These are phyloP conservation scores for Craspedostauros australis DNA, from an alignment of 108 stramenopile species.

Conservation along the genomic window DNA sequence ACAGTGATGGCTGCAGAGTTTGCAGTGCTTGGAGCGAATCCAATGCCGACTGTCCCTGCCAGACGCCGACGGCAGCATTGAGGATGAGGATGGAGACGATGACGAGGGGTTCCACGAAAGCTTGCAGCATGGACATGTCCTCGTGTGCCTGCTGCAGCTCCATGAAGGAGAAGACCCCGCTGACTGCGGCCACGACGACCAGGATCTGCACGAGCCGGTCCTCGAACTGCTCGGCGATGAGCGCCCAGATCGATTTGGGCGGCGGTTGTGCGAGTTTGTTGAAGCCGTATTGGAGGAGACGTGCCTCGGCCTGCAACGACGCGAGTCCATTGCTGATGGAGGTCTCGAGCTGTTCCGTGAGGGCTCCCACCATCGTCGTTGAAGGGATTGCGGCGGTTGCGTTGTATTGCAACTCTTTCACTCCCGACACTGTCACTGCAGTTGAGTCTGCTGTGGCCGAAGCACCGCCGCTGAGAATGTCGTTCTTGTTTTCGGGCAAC, in stretches of 20 bases:
- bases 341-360: constrained; percentile 15
- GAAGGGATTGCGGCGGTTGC: constrained; percentile 14
- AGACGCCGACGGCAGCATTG: constrained; percentile 96
- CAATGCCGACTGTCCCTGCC: constrained; percentile 87
- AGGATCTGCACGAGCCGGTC: constrained; percentile 85
- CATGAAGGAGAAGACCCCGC: constrained; percentile 60
- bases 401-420: no score
- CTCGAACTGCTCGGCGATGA: constrained; percentile 82
- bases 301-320: constrained; percentile 10
- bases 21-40: constrained; percentile 88
- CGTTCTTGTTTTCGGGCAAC: no score
- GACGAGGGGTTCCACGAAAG: constrained; percentile 90
- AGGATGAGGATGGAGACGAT: constrained; percentile 91
- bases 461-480: no score
- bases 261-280: constrained; percentile 46
- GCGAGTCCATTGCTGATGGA: constrained; percentile 16
- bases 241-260: constrained; percentile 35
- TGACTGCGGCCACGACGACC: constrained; percentile 63
- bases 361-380: neutral
- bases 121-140: constrained; percentile 22
- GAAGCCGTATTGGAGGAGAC: constrained; percentile 38
- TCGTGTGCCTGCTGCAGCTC: constrained; percentile 36
- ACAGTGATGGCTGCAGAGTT: constrained; percentile 78
- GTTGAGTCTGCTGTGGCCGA: no score
- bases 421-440: no score